A percentile compares a stretch with the other conserved stretches of the same genome.
Evolutionary conservation across 352 stramenopile species (phyloP).

Genomic region (Globisporangium recalcitrans): DNA sequence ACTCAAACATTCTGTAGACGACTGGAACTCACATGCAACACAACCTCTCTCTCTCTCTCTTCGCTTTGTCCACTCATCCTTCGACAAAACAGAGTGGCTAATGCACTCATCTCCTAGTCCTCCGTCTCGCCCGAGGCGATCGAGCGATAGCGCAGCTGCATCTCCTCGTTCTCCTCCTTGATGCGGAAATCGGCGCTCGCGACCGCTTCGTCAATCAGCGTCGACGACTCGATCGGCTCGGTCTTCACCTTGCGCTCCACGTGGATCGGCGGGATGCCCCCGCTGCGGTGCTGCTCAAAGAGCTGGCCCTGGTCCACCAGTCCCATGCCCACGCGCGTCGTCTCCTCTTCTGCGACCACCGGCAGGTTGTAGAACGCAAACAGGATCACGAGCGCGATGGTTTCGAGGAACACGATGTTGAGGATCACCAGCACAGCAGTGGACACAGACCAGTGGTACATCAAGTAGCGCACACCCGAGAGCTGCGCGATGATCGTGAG

Average conservation of each 20-base stretch:
- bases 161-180: conserved; percentile 22
- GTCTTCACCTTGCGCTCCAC: conserved; percentile 32
- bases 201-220: conserved; percentile 19
- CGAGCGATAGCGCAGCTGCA: conserved; percentile 20
- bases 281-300: conserved; percentile 21
- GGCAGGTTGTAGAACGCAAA: conserved; percentile 62
- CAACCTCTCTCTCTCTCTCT: too few species aligned
- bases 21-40: background rate
- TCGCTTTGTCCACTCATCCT: background rate
- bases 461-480: conserved; percentile 73
- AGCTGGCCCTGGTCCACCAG: conserved; percentile 21
- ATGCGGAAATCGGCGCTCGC: conserved; percentile 7
- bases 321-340: background rate
- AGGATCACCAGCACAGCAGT: conserved; percentile 68
- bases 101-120: background rate
- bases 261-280: conserved; percentile 29
- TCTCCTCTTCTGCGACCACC: conserved; percentile 19
- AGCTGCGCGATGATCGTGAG: conserved; percentile 82
- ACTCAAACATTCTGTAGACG: background rate
- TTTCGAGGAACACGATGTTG: conserved; percentile 76
- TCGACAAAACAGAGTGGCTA: background rate
- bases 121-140: background rate
- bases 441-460: conserved; percentile 82
- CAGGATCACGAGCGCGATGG: conserved; percentile 53
- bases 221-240: conserved; percentile 25